Evolutionary conservation across 257 asterid species (phyloP).

Genomic region (Rubia yunnanensis): DNA sequence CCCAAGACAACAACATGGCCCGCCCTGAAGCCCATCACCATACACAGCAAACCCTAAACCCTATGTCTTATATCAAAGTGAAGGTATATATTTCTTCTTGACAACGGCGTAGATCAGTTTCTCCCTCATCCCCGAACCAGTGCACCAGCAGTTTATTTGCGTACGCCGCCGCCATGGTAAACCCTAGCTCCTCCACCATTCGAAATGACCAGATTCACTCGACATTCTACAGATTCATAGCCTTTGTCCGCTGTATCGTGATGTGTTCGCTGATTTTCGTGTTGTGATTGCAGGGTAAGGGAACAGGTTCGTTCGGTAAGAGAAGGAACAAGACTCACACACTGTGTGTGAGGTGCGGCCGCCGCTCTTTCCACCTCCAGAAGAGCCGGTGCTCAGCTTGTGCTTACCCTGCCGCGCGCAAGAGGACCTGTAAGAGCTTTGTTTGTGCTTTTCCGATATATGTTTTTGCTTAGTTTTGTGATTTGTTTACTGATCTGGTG

Average conservation of each 20-base stretch:
- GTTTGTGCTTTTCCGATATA: too few relatives aligned
- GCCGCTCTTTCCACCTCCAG: slow-evolving; percentile 59
- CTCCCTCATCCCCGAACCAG: background rate
- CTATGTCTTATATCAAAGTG: background rate
- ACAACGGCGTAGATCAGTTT: background rate
- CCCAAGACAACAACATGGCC: background rate
- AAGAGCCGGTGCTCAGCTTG: slow-evolving; percentile 64
- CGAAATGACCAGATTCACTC: background rate
- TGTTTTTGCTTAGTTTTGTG: background rate
- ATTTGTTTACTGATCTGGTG: background rate
- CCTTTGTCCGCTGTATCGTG: background rate
- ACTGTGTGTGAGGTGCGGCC: slow-evolving; percentile 55
- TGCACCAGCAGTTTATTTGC: background rate
- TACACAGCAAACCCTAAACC: background rate
- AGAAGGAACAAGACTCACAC: slow-evolving; percentile 68
- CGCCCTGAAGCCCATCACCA: background rate
- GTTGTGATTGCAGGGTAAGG: slow-evolving; percentile 35
- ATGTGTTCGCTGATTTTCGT: background rate
- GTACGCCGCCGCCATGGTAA: slow-evolving; percentile 27
- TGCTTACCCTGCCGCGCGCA: slow-evolving; percentile 63
- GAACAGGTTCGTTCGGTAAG: slow-evolving; percentile 62
- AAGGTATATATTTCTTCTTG: too few relatives aligned
- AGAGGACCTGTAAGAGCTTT: slow-evolving; percentile 48
- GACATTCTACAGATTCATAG: background rate
- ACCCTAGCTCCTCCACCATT: background rate